A percentile compares a stretch with the other conserved stretches of the same genome.
Evolutionary conservation across 495 filamentous ascomycete species (phyloP).

Genomic region (Lasiosphaeriaceae sp.): DNA sequence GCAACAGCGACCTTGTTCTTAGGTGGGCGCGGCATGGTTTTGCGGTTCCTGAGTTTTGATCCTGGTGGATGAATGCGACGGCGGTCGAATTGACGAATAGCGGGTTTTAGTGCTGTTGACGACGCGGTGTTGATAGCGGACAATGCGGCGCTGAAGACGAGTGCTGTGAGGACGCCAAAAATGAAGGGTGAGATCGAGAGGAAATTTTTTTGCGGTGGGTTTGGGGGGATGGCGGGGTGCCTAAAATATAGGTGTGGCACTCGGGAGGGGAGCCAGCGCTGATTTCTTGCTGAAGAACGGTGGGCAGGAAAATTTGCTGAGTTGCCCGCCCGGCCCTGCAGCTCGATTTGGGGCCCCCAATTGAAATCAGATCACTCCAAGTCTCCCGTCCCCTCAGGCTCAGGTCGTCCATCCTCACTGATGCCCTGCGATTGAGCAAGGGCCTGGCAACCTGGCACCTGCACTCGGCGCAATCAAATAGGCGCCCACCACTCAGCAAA

Average conservation of each 20-base stretch:
- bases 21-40: slow-evolving; percentile 34
- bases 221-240: slow-evolving; percentile 26
- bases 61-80: slow-evolving; percentile 15
- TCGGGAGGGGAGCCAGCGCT: slow-evolving; percentile 23
- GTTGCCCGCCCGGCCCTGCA: slow-evolving; percentile 3
- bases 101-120: slow-evolving; percentile 15
- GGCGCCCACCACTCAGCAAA: slow-evolving; percentile 9
- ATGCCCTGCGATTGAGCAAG: slow-evolving; percentile 1
- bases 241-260: slow-evolving; percentile 30
- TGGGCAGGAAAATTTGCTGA: slow-evolving; percentile 18
- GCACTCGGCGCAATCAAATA: slow-evolving; percentile 7
- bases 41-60: slow-evolving; percentile 7
- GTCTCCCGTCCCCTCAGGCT: background rate
- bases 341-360: slow-evolving; percentile 18
- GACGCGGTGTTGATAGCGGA: slow-evolving; percentile 23
- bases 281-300: slow-evolving; percentile 30
- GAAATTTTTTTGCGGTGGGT: slow-evolving; percentile 28
- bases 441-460: background rate
- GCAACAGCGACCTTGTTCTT: slow-evolving; percentile 31
- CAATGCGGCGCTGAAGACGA: slow-evolving; percentile 6
- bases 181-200: slow-evolving; percentile 33
- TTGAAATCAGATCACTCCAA: slow-evolving; percentile 23
- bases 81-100: slow-evolving; percentile 13
- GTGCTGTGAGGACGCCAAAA: slow-evolving; percentile 26
- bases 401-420: background rate